Base-by-base conservation (phyloP, 306 rosid species). In the Urtica urens region DNA sequence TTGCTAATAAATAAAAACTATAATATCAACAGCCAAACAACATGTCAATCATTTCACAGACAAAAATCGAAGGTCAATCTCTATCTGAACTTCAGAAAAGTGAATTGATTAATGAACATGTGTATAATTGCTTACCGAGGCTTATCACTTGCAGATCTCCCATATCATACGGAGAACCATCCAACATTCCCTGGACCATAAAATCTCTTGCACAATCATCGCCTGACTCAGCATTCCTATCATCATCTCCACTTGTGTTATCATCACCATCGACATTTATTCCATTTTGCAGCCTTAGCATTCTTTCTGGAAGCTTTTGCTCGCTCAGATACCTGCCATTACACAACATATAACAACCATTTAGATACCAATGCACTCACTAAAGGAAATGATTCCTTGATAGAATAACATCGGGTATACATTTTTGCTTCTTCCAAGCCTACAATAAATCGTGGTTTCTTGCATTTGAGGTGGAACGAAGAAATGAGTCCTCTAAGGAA, bases 371-470 rank as follows among this genome's bases (percentile, higher is more conserved):
- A 21, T 26, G 10, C 39, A 39, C 10, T 4, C 7, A 24, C 26
- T 4, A 38, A 53, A 3, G 27, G 18, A 53, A 24, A 51, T 3
- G 44, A 35, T 5, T 17, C 15, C 18, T 39, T 13, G 23, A 30
- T 51, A 25, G 25, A 5, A n/a, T 8, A 51, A 21, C 25, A 24
- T n/a, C n/a, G n/a, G n/a, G 14, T 38, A 63, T 79, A 90, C 99
- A 74, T 79, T 82, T 90, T 90, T 3, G 99, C 96, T 76, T 90
- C 99, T 82, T 90, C 96, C 57, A 90, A 60, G 57, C 96, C 75
- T 44, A 70, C 78, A 45, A 85, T 31, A 51, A 90, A 90, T 64
- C 72, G 72, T 38, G 66, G 75, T 60, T 79, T 85, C 73, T 76
- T 85, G 94, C 95, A 79, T 75, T 90, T 90, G 39, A 78, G 70